Percentiles rank a stretch among this genome's conserved stretches.
phyloP scores from a whole-genome alignment of 2,329 filamentous ascomycete genomes.

The Calonectria pauciramosa region DNA sequence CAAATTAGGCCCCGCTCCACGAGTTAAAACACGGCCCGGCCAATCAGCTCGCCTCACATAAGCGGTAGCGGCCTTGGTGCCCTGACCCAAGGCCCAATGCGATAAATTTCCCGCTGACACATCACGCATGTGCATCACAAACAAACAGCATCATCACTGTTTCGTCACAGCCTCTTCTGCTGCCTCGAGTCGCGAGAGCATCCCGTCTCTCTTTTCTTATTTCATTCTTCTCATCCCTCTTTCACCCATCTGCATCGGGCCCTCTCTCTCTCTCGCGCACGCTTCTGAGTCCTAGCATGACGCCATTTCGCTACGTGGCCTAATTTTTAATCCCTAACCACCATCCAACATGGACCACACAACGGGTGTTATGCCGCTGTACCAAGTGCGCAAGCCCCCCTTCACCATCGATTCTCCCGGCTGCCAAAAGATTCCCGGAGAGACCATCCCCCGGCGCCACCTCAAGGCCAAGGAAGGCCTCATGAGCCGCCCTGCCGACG shows the following conservation, averaged over 20 bases:
- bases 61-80: neutral
- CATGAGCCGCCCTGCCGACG: slow-evolving; percentile 73
- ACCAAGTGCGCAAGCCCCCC: slow-evolving; percentile 76
- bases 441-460: slow-evolving; percentile 86
- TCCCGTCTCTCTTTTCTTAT: neutral
- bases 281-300: neutral
- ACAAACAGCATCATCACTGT: neutral
- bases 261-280: neutral
- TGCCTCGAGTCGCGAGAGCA: neutral
- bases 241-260: neutral
- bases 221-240: neutral
- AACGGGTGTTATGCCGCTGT: slow-evolving; percentile 62
- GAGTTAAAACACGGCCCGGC: neutral
- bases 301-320: neutral
- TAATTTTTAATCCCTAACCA: neutral
- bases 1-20: neutral
- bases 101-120: neutral
- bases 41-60: neutral
- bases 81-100: neutral
- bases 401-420: slow-evolving; percentile 81
- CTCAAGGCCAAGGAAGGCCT: slow-evolving; percentile 78
- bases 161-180: neutral
- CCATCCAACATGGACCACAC: slow-evolving; percentile 44
- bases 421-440: slow-evolving; percentile 76
- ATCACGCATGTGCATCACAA: neutral